phyloP scores from a whole-genome alignment of 495 filamentous ascomycete species.

The Penicillium simplicissimum region DNA sequence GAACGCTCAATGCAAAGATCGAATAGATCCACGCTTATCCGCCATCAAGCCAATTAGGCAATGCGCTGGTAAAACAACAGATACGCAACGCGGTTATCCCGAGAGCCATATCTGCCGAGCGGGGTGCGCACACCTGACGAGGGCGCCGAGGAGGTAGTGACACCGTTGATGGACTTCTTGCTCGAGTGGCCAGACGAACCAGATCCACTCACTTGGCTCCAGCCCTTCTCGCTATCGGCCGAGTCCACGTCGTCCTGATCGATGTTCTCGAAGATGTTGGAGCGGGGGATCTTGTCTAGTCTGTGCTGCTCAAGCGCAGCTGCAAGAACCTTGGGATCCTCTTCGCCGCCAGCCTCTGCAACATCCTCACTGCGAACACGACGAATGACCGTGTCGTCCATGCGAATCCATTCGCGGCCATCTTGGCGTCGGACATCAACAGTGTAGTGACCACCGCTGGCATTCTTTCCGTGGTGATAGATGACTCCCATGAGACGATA shows the following conservation, averaged over 20 bases:
- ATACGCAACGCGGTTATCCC: constrained; percentile 96
- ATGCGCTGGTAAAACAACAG: constrained; percentile 91
- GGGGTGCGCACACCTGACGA: constrained; percentile 63
- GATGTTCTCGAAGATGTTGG: constrained; percentile 71
- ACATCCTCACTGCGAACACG: constrained; percentile 88
- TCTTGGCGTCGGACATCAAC: constrained; percentile 95
- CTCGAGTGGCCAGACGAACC: constrained; percentile 46
- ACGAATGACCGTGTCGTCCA: constrained; percentile 90
- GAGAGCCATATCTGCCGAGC: constrained; percentile 65
- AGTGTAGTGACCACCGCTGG: constrained; percentile 93
- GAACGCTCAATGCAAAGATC: neutral
- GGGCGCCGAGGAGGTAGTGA: constrained; percentile 45
- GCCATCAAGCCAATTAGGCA: constrained; percentile 24
- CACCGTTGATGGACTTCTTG: constrained; percentile 71
- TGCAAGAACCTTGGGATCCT: constrained; percentile 69
- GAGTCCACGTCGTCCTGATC: constrained; percentile 64
- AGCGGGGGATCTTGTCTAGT: constrained; percentile 52
- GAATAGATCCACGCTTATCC: neutral
- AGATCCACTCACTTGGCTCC: constrained; percentile 79
- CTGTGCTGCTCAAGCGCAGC: constrained; percentile 66
- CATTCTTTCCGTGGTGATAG: constrained; percentile 96
- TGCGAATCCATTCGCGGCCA: constrained; percentile 87
- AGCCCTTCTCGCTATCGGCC: constrained; percentile 63
- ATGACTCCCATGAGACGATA: constrained; percentile 90
- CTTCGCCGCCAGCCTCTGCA: constrained; percentile 79